Evolutionary conservation across 495 filamentous ascomycete species (phyloP).

Genomic region (Annulohypoxylon moriforme): DNA sequence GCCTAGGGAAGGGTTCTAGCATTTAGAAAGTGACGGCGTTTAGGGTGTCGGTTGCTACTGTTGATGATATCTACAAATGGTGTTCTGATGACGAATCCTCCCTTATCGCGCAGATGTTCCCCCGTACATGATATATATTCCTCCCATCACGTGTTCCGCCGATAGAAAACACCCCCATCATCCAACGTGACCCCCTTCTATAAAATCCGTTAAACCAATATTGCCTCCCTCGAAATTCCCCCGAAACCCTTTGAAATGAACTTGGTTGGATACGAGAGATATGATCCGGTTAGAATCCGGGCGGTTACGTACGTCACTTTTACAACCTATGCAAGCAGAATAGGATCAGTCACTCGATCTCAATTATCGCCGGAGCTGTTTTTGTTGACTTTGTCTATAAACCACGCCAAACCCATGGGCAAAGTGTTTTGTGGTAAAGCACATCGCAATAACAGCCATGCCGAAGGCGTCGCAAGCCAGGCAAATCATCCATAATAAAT

Average conservation of each 20-base stretch:
- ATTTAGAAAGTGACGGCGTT: constrained; percentile 40
- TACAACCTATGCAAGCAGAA: constrained; percentile 52
- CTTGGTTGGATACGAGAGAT: constrained; percentile 22
- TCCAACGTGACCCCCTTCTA: constrained; percentile 15
- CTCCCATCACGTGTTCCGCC: constrained; percentile 3
- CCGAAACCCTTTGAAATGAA: constrained; percentile 5
- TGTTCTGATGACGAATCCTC: constrained; percentile 1
- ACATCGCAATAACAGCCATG: constrained; percentile 33
- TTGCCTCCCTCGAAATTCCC: constrained; percentile 1
- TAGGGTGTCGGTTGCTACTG: constrained; percentile 22
- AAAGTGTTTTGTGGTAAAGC: constrained; percentile 32
- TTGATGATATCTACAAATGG: constrained; percentile 26
- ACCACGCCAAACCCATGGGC: constrained; percentile 37
- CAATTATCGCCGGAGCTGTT: constrained; percentile 35
- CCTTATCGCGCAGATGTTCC: neutral
- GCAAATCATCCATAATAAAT: constrained; percentile 40
- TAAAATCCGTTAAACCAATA: constrained; percentile 12
- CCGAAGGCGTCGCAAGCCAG: constrained; percentile 16
- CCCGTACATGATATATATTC: constrained; percentile 12
- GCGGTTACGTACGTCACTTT: constrained; percentile 33
- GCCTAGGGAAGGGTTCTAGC: constrained; percentile 11
- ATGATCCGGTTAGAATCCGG: constrained; percentile 10
- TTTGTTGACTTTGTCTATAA: constrained; percentile 53
- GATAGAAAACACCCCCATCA: constrained; percentile 9
- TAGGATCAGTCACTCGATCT: constrained; percentile 51